Base-by-base conservation (phyloP, 2,329 filamentous ascomycete genomes). In the Aspergillus glaucus region DNA sequence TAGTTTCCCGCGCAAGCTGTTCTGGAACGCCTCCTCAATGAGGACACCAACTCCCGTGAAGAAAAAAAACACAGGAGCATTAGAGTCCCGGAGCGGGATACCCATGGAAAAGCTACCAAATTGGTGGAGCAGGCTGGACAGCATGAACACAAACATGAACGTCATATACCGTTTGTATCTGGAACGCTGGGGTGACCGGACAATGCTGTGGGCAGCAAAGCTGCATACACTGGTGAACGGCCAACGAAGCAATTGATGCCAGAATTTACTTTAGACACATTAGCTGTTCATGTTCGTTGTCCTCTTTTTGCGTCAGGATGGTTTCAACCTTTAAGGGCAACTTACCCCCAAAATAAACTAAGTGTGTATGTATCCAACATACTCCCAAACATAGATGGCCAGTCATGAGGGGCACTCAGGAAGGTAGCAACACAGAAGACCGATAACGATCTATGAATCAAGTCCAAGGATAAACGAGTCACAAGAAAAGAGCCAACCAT, bases 321-420 rank as follows among this genome's bases (percentile, higher is more conserved):
- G 26, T 30, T 30, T 10, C 26, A 30, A 30, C 26, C 26, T 9
- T 12, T 12, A 12, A 30, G 4, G 7, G 14, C 1, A 4, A 56
- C 60, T 52, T 42, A 64, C 62, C 62, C 59, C 62, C 62, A 65
- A 26, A 57, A 62, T 4, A 56, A 52, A 10, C 60, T 55, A 14
- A 64, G 6, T 4, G 61, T 62, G 39, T 59, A 61, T 7, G 55
- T 49, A 48, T 64, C 55, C 36, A 45, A 51, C 28, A 56, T 54
- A 15, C 54, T 53, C 8, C 56, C 60, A 43, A 62, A 63, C 6
- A 55, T 22, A 4, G 62, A 62, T 1, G 56, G 59, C 44, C 59
- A 64, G 6, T 59, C 52, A 9, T 22, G 43, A 3, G 60, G 51
- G 1, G 44, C 40, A 5, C 53, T 46, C 5, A 55, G 34, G 0